Conservation (phyloP, 2,329 filamentous ascomycete species). For the Exophiala oligosperma region DNA sequence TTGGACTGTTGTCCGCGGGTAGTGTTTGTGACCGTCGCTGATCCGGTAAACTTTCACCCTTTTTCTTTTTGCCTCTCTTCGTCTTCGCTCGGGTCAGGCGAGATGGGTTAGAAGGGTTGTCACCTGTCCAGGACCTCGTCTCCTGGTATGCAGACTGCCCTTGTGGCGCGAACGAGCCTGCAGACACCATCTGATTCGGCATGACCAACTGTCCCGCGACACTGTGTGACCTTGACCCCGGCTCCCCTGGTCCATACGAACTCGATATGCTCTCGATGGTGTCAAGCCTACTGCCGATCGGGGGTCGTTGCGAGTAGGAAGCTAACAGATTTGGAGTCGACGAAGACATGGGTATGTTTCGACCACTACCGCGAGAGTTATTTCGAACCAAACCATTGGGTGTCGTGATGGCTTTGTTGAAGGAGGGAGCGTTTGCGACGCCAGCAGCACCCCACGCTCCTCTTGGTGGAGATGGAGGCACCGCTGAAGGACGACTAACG, state of each 20-base stretch:
- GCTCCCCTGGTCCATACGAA: conserved; percentile 13
- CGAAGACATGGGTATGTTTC: conserved; percentile 18
- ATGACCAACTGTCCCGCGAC: conserved; percentile 1
- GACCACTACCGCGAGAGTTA: conserved; percentile 23
- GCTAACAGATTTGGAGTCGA: conserved; percentile 28
- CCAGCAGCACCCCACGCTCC: conserved; percentile 26
- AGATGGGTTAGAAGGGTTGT: background rate
- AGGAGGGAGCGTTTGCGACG: conserved; percentile 19
- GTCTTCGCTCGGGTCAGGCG: background rate
- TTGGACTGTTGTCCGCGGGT: background rate
- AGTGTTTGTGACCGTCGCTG: conserved; percentile 12
- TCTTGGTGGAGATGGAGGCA: conserved; percentile 19
- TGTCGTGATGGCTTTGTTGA: conserved; percentile 19
- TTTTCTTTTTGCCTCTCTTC: conserved; percentile 13
- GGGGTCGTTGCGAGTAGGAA: conserved; percentile 15
- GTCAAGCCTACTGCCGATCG: conserved; percentile 21
- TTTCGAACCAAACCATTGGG: conserved; percentile 23
- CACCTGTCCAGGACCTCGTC: background rate
- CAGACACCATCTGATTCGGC: background rate
- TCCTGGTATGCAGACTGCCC: background rate
- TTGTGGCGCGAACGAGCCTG: background rate
- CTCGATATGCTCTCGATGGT: conserved; percentile 26
- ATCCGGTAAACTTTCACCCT: conserved; percentile 14
- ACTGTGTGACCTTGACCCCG: conserved; percentile 14
- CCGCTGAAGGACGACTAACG: conserved; percentile 5